Percentiles rank a stretch among this genome's conserved stretches.
phyloP scores from a whole-genome alignment of 1,284 basidiomycete genomes.

The Fomitopsis palustris region DNA sequence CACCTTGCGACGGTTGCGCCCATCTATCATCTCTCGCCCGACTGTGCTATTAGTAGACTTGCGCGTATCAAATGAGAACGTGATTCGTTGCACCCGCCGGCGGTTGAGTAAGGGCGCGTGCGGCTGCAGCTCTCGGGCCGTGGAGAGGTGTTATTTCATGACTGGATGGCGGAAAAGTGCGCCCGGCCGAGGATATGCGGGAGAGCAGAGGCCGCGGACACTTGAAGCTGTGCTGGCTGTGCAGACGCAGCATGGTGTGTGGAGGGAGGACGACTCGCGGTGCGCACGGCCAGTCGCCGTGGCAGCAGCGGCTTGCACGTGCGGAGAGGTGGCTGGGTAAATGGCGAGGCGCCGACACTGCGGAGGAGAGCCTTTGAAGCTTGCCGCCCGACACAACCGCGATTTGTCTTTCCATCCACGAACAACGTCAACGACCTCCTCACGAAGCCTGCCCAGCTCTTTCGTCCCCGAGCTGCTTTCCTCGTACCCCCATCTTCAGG shows the following conservation, averaged over 20 bases:
- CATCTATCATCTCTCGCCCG: neutral
- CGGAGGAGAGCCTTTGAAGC: neutral
- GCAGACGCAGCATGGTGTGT: neutral
- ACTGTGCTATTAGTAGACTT: neutral
- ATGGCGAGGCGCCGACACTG: neutral
- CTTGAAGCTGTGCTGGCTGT: neutral
- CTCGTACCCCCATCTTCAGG: constrained; percentile 1
- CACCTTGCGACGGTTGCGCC: neutral
- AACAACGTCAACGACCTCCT: constrained; percentile 5
- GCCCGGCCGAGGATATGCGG: neutral
- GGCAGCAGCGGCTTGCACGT: neutral
- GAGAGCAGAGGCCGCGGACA: neutral
- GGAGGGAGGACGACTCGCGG: neutral
- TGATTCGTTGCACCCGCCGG: neutral
- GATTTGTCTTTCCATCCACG: constrained; percentile 1
- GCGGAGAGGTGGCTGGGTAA: neutral
- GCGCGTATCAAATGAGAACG: neutral
- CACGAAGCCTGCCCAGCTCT: constrained; percentile 5
- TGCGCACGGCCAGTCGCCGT: neutral
- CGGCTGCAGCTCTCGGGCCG: too few relatives aligned
- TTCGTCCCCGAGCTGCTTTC: neutral
- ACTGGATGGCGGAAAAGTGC: too few relatives aligned
- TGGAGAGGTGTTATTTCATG: too few relatives aligned
- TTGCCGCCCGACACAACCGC: neutral
- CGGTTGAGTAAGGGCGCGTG: too few relatives aligned